A percentile compares a stretch with the other conserved stretches of the same genome.
Conservation (phyloP, 176 grass and related monocot genomes). For the Calamus simplicifolius region DNA sequence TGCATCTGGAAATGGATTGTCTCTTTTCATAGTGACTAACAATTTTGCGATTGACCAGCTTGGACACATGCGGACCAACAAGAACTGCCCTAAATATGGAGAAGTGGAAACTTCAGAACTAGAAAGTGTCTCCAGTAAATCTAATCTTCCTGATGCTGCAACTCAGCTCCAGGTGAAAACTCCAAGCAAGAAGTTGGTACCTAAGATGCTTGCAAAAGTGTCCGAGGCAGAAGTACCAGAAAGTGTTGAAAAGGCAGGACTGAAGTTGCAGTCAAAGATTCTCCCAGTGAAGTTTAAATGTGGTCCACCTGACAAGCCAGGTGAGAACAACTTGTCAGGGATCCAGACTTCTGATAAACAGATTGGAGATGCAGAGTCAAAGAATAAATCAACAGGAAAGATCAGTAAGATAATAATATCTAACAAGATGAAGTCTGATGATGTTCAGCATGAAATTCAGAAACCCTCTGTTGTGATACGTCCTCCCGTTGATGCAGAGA, state of each 20-base stretch:
- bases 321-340: constrained; percentile 54
- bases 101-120: constrained; percentile 68
- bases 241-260: constrained; percentile 36
- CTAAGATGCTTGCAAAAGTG: constrained; percentile 55
- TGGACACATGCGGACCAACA: constrained; percentile 98
- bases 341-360: constrained; percentile 53
- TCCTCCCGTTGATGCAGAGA: constrained; percentile 60
- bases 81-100: constrained; percentile 86
- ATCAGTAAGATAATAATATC: constrained; percentile 82
- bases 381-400: constrained; percentile 57
- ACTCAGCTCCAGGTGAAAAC: constrained; percentile 52
- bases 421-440: constrained; percentile 62
- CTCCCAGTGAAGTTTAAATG: constrained; percentile 92
- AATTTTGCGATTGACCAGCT: constrained; percentile 36
- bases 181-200: constrained; percentile 48
- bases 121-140: constrained; percentile 35
- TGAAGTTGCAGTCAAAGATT: constrained; percentile 32
- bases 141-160: constrained; percentile 45
- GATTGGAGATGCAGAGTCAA: constrained; percentile 29
- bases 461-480: constrained; percentile 76
- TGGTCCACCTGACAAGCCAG: constrained; percentile 60
- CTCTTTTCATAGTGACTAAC: constrained; percentile 18
- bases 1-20: constrained; percentile 15
- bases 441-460: constrained; percentile 47
- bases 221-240: constrained; percentile 47